A percentile compares a stretch with the other conserved stretches of the same genome.
Evolutionary conservation across 164 flowering plant species (phyloP).

Genomic region (Cinnamomum chago): DNA sequence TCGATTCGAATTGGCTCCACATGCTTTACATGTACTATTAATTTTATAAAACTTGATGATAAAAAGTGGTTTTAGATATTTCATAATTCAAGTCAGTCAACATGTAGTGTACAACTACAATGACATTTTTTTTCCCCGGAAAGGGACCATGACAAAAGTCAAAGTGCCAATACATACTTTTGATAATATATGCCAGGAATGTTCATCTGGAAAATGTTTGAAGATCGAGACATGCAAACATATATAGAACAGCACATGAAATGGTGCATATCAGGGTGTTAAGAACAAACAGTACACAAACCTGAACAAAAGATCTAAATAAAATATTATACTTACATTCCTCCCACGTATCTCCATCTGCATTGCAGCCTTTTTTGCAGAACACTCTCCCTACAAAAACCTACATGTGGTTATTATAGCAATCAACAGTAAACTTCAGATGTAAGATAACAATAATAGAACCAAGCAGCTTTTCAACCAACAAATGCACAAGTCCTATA

Average conservation of each 20-base stretch:
- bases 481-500: background rate
- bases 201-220: no score
- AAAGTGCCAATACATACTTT: no score
- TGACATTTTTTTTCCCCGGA: no score
- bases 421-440: slow-evolving; percentile 5
- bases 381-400: slow-evolving; percentile 78
- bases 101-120: no score
- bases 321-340: slow-evolving; percentile 58
- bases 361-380: slow-evolving; percentile 85
- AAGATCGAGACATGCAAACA: background rate
- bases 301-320: background rate
- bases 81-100: no score
- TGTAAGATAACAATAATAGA: background rate
- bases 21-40: no score
- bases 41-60: no score
- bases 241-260: background rate
- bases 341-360: slow-evolving; percentile 87
- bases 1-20: no score
- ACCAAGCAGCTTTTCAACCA: background rate
- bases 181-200: no score
- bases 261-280: no score
- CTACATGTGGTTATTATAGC: slow-evolving; percentile 7
- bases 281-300: background rate
- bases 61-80: no score
- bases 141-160: no score